phyloP scores from a whole-genome alignment of 306 rosid species.

The Dalbergia oliveri region DNA sequence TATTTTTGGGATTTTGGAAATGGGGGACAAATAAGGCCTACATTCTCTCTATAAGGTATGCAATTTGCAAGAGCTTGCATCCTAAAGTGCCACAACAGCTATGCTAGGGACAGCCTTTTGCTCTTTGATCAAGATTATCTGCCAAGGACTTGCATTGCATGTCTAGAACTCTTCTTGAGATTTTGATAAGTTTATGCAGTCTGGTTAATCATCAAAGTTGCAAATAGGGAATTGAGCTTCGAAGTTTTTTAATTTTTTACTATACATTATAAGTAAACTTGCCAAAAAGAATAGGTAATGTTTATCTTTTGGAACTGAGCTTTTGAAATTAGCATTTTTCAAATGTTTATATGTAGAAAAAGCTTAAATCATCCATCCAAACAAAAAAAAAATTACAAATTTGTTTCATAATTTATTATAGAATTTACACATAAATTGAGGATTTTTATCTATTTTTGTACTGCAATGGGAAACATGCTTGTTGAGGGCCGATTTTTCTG shows the following conservation, averaged over 20 bases:
- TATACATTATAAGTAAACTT: background rate
- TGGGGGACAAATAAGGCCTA: slow-evolving; percentile 50
- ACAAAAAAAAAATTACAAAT: background rate
- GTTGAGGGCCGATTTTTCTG: no score
- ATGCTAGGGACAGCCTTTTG: slow-evolving; percentile 50
- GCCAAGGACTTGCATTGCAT: background rate
- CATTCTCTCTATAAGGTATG: slow-evolving; percentile 39
- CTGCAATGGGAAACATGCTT: no score
- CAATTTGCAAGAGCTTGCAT: slow-evolving; percentile 29
- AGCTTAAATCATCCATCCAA: background rate
- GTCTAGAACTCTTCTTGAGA: slow-evolving; percentile 17
- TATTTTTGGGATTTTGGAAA: slow-evolving; percentile 26
- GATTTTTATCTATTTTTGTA: background rate
- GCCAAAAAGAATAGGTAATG: background rate
- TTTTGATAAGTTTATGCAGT: slow-evolving; percentile 23
- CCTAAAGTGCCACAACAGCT: slow-evolving; percentile 35
- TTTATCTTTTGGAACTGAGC: background rate
- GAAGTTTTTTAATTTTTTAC: background rate
- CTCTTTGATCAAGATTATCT: slow-evolving; percentile 34
- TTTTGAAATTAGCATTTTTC: background rate
- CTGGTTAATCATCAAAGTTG: slow-evolving; percentile 28
- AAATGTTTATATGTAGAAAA: background rate
- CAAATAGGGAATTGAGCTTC: slow-evolving; percentile 30
- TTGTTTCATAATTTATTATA: background rate
- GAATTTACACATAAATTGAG: background rate